Evolutionary conservation across 75 land plant genomes (phyloP), one percentile per base, ranked within the genome.

Genomic region (Pinus tabuliformis): DNA sequence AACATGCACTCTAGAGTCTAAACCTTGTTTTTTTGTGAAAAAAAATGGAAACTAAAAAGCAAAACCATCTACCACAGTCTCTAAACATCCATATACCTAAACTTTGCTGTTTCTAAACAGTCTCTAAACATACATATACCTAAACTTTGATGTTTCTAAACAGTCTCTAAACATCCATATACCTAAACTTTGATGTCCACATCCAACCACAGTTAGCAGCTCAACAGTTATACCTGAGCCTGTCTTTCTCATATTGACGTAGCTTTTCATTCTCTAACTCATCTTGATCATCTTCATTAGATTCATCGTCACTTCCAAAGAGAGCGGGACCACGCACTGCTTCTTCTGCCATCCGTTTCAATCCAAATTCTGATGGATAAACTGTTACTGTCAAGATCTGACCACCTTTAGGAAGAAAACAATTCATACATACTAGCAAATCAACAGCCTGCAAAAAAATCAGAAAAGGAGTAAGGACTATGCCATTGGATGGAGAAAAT

Each of bases 361-460:
- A 70, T 54, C 99, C 99, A 90, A 96, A 96, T 70, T 96, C 92
- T 28, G 99, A 90, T 59, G 99, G 99, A 81, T 94, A 96, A 18
- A 96, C 78, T 59, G 86, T 56, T 1, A 96, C 93, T 4, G 91
- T 86, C 58, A 81, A 52, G 60, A 96, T 83, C 52, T 75, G 84
- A 37, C 97, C 99, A 56, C 83, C 93, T 77, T 94, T 90, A 11
- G 97, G 99, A n/a, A 91, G 86, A 82, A 86, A 90, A 42, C 95
- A 96, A 45, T 78, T 92, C 87, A 96, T 75, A 52, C 90, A 33
- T 26, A 92, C 87, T 63, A 83, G 83, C 76, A 96, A 79, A 77
- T 96, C 97, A 66, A 83, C 89, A 73, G 99, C 99, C 96, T 93
- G 78, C 73, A 83, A 45, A 66, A 49, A 0, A 54, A 13, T 56